Conservation (phyloP, 177 flowering plant genomes). For the Tripterygium wilfordii region DNA sequence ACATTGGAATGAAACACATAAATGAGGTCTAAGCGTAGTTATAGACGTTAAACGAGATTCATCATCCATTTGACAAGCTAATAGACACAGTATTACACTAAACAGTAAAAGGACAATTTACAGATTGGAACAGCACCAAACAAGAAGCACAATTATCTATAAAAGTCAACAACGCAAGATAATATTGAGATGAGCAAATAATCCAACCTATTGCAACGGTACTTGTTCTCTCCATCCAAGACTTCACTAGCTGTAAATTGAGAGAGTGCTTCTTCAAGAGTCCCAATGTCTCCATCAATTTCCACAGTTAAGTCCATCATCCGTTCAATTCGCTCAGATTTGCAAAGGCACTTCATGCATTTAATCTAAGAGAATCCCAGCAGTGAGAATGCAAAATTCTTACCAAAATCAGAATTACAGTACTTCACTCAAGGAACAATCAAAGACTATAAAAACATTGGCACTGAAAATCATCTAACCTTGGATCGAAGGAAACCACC, state of each 20-base stretch:
- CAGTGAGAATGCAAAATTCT: neutral
- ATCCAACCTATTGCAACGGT: constrained; percentile 70
- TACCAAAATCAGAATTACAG: neutral
- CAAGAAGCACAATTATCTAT: too few relatives aligned
- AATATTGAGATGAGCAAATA: neutral
- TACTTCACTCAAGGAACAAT: neutral
- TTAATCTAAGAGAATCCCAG: constrained; percentile 21
- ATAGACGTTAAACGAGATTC: too few relatives aligned
- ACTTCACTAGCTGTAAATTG: constrained; percentile 69
- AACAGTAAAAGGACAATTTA: neutral
- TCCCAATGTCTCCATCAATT: constrained; percentile 75
- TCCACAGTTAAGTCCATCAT: constrained; percentile 96
- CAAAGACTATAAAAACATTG: neutral
- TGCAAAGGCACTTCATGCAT: constrained; percentile 69
- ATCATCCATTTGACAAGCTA: too few relatives aligned
- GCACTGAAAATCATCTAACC: constrained; percentile 10
- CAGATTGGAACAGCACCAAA: neutral
- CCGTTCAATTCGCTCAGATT: constrained; percentile 63
- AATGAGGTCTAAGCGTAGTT: too few relatives aligned
- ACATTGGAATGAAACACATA: too few relatives aligned
- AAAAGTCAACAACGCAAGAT: neutral
- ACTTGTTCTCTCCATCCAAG: constrained; percentile 80
- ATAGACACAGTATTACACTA: too few relatives aligned
- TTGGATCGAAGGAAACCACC: constrained; percentile 32
- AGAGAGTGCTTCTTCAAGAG: constrained; percentile 74